A percentile compares a stretch with the other conserved stretches of the same genome.
Evolutionary conservation across 768 basidiomycete genomes (phyloP).

Genomic region (Suillus subaureus): DNA sequence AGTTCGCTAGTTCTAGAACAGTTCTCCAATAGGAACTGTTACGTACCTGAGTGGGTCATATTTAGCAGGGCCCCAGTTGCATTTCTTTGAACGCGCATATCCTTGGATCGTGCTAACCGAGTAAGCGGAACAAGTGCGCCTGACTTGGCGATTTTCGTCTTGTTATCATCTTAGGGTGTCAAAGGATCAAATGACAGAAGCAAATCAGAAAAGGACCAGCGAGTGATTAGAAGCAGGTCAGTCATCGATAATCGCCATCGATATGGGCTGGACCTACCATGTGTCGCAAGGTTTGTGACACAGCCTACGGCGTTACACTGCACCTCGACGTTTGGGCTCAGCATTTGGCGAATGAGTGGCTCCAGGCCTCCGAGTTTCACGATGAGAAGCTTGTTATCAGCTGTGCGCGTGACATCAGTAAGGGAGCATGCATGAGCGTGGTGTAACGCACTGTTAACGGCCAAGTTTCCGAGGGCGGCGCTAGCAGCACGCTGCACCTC

Average conservation of each 20-base stretch:
- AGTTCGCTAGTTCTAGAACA: conserved; percentile 8
- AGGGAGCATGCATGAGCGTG: conserved; percentile 16
- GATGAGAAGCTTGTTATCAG: conserved; percentile 98
- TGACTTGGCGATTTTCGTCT: conserved; percentile 99
- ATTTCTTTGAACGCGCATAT: conserved; percentile 99
- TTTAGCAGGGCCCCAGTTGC: conserved; percentile 97
- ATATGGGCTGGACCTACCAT: conserved; percentile 60
- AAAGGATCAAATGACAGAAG: conserved; percentile 13
- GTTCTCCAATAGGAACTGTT: conserved; percentile 6
- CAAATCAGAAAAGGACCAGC: conserved; percentile 12
- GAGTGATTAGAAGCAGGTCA: conserved; percentile 13
- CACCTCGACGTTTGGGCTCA: conserved; percentile 97
- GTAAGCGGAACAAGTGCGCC: conserved; percentile 98
- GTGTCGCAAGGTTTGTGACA: conserved; percentile 97
- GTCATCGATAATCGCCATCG: conserved; percentile 9
- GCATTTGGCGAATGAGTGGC: conserved; percentile 98
- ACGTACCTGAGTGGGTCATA: conserved; percentile 97
- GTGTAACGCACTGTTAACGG: conserved; percentile 86
- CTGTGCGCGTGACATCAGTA: conserved; percentile 42
- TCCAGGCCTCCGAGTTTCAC: conserved; percentile 97
- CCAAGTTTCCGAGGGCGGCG: conserved; percentile 95
- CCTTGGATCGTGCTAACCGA: conserved; percentile 93
- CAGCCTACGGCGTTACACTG: conserved; percentile 99
- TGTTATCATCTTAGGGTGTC: conserved; percentile 84
- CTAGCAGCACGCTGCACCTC: conserved; percentile 98